These are phyloP conservation scores for Flaveria bidentis DNA, from an alignment of 129 eudicot genomes.

Conservation along the genomic window DNA sequence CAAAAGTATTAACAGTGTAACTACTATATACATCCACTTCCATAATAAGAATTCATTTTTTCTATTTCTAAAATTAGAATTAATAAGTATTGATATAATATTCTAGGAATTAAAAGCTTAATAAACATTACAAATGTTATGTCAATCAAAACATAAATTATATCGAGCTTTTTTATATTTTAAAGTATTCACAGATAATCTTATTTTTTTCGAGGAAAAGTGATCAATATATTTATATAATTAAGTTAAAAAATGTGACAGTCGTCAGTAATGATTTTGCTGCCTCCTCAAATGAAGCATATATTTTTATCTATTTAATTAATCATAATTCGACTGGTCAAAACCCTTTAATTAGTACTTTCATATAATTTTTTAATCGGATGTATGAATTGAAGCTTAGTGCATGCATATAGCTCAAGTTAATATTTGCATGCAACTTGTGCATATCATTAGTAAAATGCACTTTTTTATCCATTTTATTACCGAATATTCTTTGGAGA, in stretches of 20 bases:
- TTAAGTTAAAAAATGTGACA: slow-evolving; percentile 19
- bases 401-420: slow-evolving; percentile 33
- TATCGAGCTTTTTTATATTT: background rate
- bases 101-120: too few species aligned
- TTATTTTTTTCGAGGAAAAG: slow-evolving; percentile 8
- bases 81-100: too few species aligned
- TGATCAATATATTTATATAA: slow-evolving; percentile 6
- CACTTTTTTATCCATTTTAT: background rate
- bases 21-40: slow-evolving; percentile 31
- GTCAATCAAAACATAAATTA: too few species aligned
- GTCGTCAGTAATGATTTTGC: slow-evolving; percentile 47
- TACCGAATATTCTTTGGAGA: background rate
- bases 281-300: slow-evolving; percentile 64
- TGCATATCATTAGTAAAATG: slow-evolving; percentile 16
- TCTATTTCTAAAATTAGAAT: too few species aligned
- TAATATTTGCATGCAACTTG: slow-evolving; percentile 16
- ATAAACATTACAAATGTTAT: too few species aligned
- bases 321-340: slow-evolving; percentile 37
- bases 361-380: background rate
- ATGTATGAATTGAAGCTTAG: slow-evolving; percentile 6
- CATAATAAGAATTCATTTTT: background rate
- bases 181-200: background rate
- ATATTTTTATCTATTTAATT: slow-evolving; percentile 28
- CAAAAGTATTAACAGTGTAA: slow-evolving; percentile 31
- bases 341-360: slow-evolving; percentile 17